Conservation (phyloP, 192 early-diverging fungal species). For the Allomyces macrogynus region DNA sequence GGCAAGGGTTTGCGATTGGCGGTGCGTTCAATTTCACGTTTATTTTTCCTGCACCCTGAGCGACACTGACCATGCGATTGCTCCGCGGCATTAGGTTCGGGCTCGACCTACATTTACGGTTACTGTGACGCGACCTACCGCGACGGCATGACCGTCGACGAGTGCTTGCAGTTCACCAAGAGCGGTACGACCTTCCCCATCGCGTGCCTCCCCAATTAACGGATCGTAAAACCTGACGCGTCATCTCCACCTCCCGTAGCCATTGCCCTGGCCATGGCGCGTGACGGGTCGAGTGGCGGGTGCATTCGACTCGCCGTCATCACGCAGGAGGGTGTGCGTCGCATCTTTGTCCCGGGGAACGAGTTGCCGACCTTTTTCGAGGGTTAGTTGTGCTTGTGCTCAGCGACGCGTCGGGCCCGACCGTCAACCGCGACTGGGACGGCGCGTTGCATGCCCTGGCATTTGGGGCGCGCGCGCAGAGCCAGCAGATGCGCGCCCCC, state of each 20-base stretch:
- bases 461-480: too few species aligned
- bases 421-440: too few species aligned
- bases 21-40: constrained; percentile 14
- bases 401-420: too few species aligned
- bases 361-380: constrained; percentile 30
- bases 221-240: too few species aligned
- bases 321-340: constrained; percentile 69
- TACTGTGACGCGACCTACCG: constrained; percentile 79
- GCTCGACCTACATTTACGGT: constrained; percentile 93
- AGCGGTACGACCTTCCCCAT: constrained; percentile 42
- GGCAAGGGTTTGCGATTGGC: constrained; percentile 78
- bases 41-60: neutral
- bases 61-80: neutral
- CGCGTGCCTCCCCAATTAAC: too few species aligned
- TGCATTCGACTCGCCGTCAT: constrained; percentile 86
- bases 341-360: constrained; percentile 67
- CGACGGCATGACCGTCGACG: constrained; percentile 63
- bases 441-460: too few species aligned
- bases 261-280: constrained; percentile 75
- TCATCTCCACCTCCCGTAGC: constrained; percentile 19
- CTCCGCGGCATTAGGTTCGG: constrained; percentile 34
- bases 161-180: constrained; percentile 82
- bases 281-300: constrained; percentile 95
- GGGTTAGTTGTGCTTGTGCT: neutral
- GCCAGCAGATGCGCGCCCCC: too few species aligned